phyloP scores from a whole-genome alignment of 192 early-diverging fungal species.

The Backusella liffmaniae region DNA sequence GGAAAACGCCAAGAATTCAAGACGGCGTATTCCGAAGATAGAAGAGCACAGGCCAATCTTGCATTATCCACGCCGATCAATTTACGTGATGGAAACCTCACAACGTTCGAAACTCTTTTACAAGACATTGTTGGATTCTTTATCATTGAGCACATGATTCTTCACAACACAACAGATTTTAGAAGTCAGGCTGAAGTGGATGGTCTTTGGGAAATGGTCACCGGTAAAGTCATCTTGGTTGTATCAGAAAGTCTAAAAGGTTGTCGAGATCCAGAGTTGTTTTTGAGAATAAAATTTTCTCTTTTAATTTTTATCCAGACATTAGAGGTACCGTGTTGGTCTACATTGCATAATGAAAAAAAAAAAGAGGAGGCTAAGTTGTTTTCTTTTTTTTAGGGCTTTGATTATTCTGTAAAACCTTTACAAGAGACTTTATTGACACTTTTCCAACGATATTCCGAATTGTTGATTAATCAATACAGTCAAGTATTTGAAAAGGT shows the following conservation, averaged over 20 bases:
- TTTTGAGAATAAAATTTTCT: constrained; percentile 74
- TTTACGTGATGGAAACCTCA: constrained; percentile 62
- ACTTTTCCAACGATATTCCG: constrained; percentile 77
- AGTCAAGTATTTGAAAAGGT: constrained; percentile 68
- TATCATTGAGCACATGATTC: constrained; percentile 86
- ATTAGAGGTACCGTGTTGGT: constrained; percentile 61
- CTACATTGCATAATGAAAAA: constrained; percentile 3
- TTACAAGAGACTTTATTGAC: constrained; percentile 71
- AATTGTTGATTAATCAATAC: constrained; percentile 70
- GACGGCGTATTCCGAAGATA: constrained; percentile 85
- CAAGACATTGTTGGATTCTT: constrained; percentile 97
- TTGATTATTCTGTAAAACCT: constrained; percentile 69
- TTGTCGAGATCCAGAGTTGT: constrained; percentile 77
- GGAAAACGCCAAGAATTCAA: constrained; percentile 87
- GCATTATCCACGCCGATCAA: constrained; percentile 75
- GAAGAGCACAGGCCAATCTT: constrained; percentile 85
- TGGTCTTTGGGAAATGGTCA: constrained; percentile 85
- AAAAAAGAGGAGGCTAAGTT: background rate
- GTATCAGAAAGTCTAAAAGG: constrained; percentile 77
- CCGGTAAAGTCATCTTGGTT: constrained; percentile 75
- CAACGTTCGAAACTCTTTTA: constrained; percentile 71
- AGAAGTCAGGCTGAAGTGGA: constrained; percentile 84
- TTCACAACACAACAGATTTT: constrained; percentile 88
- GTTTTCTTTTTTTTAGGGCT: constrained; percentile 47
- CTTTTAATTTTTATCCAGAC: constrained; percentile 89